Evolutionary conservation across 129 eudicot genomes (phyloP).

Genomic region (Lactuca sativa): DNA sequence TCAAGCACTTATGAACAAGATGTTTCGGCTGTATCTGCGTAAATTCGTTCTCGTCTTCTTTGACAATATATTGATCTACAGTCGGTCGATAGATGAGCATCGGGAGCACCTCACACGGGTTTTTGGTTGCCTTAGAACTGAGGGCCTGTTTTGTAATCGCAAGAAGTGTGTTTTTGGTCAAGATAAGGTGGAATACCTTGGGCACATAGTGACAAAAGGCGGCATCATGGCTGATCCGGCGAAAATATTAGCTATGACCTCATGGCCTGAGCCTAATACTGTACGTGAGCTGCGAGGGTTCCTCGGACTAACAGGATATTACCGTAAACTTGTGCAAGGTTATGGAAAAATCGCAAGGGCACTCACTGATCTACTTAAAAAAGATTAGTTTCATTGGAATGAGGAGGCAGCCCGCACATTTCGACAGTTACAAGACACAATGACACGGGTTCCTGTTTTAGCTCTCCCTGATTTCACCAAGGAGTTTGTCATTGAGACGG

Average conservation of each 20-base stretch:
- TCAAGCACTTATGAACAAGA: background rate
- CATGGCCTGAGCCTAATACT: background rate
- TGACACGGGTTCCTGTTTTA: background rate
- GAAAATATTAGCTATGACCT: background rate
- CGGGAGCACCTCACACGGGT: background rate
- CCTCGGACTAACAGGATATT: constrained; percentile 1
- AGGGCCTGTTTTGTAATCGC: background rate
- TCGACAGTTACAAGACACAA: background rate
- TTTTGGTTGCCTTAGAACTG: background rate
- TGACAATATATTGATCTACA: no score
- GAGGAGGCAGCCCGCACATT: background rate
- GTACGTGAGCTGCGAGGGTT: constrained; percentile 1
- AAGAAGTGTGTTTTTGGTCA: no score
- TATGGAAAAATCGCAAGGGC: background rate
- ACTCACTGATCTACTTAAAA: background rate
- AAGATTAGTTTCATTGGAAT: background rate
- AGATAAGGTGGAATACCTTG: background rate
- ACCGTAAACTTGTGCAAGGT: background rate
- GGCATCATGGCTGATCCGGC: background rate
- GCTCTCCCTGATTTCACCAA: background rate
- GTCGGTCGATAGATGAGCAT: background rate
- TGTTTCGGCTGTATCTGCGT: background rate
- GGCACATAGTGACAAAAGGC: background rate
- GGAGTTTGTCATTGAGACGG: background rate
- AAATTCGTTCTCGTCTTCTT: background rate